phyloP scores from a whole-genome alignment of 2,329 filamentous ascomycete species.

The Sarocladium strictum region DNA sequence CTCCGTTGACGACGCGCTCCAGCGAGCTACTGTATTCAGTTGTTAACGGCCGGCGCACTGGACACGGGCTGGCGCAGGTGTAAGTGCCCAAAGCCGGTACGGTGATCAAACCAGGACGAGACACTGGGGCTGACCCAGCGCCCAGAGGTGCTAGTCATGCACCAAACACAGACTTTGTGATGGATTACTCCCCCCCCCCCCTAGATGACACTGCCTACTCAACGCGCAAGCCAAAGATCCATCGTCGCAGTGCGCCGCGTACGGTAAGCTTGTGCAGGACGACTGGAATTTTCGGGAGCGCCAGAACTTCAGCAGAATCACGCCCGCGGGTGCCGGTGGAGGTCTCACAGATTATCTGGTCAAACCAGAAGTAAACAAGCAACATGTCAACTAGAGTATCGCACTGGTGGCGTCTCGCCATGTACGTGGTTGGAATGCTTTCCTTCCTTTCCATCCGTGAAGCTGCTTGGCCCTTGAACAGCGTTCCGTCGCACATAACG shows the following conservation, averaged over 20 bases:
- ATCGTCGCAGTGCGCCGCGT: neutral
- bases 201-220: neutral
- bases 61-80: neutral
- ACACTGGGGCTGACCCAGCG: conserved; percentile 2
- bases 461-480: neutral
- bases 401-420: neutral
- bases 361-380: conserved; percentile 4
- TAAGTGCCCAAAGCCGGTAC: neutral
- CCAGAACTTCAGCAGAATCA: neutral
- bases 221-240: neutral
- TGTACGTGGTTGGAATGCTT: conserved; percentile 4
- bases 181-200: too few relatives aligned
- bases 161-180: conserved; percentile 1
- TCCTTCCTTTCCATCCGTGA: neutral
- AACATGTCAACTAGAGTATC: neutral
- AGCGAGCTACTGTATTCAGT: neutral
- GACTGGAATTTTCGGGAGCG: conserved; percentile 4
- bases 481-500: neutral
- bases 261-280: neutral
- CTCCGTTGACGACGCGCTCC: neutral
- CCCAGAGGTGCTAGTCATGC: conserved; percentile 7
- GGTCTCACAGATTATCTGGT: neutral
- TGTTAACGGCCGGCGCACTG: neutral
- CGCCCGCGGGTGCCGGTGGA: conserved; percentile 1
- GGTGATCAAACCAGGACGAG: conserved; percentile 8